Percentiles rank a stretch among this genome's conserved stretches.
Evolutionary conservation across 73 alveolate genomes (phyloP).

Genomic region (Paraurostyla sp.): DNA sequence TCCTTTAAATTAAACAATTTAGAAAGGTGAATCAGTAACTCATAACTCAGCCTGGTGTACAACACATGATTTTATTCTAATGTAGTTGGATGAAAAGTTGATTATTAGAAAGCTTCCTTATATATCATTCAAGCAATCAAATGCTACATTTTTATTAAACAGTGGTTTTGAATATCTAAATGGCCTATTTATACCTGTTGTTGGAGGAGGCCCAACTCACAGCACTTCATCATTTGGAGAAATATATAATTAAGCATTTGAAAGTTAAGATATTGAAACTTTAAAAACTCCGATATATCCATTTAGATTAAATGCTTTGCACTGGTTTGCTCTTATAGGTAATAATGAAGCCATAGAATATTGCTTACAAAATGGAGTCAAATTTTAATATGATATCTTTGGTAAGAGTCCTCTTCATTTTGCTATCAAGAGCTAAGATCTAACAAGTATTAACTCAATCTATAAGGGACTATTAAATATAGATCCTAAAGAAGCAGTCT

Average conservation of each 20-base stretch:
- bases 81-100: neutral
- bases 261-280: slow-evolving; percentile 2
- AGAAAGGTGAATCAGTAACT: slow-evolving; percentile 8
- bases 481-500: slow-evolving; percentile 1
- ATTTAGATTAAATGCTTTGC: slow-evolving; percentile 36
- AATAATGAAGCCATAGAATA: slow-evolving; percentile 3
- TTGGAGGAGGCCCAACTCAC: slow-evolving; percentile 40
- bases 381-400: slow-evolving; percentile 26
- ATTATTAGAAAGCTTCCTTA: neutral
- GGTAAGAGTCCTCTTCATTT: slow-evolving; percentile 51
- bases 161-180: neutral
- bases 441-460: slow-evolving; percentile 7
- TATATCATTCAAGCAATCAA: neutral
- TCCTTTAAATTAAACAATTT: neutral
- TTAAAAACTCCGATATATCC: slow-evolving; percentile 23
- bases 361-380: slow-evolving; percentile 27
- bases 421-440: slow-evolving; percentile 37
- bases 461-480: neutral
- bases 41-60: slow-evolving; percentile 47
- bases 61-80: neutral
- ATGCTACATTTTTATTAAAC: neutral
- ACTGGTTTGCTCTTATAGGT: slow-evolving; percentile 31
- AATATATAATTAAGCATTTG: neutral
- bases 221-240: slow-evolving; percentile 33
- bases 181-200: slow-evolving; percentile 21